A percentile compares a stretch with the other conserved stretches of the same genome.
Conservation (phyloP, 495 filamentous ascomycete species). For the Tetracladium setigerum region DNA sequence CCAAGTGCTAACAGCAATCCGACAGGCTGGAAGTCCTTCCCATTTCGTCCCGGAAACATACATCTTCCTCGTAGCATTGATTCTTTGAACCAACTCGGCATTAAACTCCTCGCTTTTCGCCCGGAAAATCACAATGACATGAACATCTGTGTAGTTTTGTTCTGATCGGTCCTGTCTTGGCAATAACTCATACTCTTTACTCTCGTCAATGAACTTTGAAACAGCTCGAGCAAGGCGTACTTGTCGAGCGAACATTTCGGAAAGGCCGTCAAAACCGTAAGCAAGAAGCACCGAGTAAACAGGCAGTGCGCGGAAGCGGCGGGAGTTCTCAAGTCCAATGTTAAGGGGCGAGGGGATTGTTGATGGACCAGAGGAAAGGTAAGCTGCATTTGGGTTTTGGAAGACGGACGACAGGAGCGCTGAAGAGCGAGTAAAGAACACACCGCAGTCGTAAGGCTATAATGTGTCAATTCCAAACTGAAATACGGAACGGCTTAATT, state of each 20-base stretch:
- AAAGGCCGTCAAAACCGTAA: slow-evolving; percentile 65
- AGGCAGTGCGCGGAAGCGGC: slow-evolving; percentile 82
- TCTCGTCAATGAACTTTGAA: slow-evolving; percentile 50
- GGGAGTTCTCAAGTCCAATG: slow-evolving; percentile 84
- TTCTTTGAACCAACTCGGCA: slow-evolving; percentile 50
- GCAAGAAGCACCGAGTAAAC: slow-evolving; percentile 76
- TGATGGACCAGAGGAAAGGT: slow-evolving; percentile 46
- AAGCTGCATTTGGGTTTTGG: slow-evolving; percentile 79
- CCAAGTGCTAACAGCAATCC: slow-evolving; percentile 85
- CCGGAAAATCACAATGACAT: slow-evolving; percentile 74
- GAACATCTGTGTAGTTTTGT: slow-evolving; percentile 34
- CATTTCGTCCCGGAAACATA: slow-evolving; percentile 80
- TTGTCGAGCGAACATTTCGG: slow-evolving; percentile 63
- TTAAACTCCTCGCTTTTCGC: slow-evolving; percentile 66
- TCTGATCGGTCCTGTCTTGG: slow-evolving; percentile 27
- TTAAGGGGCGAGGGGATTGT: slow-evolving; percentile 75
- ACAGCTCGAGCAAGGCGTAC: slow-evolving; percentile 62
- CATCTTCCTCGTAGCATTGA: slow-evolving; percentile 68
- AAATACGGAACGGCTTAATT: background rate
- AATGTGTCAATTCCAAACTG: slow-evolving; percentile 2
- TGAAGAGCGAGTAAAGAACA: slow-evolving; percentile 69
- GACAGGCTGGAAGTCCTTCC: slow-evolving; percentile 60
- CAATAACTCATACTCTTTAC: slow-evolving; percentile 55
- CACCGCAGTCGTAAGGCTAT: slow-evolving; percentile 83
- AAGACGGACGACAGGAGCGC: slow-evolving; percentile 55